Base-by-base conservation (phyloP, 2,329 filamentous ascomycete species). In the Aureobasidium sp. region DNA sequence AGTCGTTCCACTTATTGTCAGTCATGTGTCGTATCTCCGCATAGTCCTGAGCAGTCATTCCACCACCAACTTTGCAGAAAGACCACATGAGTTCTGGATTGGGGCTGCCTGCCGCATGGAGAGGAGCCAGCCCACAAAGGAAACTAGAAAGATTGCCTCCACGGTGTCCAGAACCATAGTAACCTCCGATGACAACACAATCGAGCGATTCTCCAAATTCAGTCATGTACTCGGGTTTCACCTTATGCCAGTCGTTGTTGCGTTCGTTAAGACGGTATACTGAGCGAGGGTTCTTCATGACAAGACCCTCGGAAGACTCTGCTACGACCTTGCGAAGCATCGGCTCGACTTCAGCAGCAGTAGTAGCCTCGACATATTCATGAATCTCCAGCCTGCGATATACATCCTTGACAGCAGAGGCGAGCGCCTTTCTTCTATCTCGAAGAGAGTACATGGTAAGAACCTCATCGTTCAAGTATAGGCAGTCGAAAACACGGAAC, bases 1-100 rank as follows among this genome's bases (percentile, higher is more conserved):
- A 99, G 36, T 89, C 83, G 13, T 82, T 81, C 94, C 94, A 99
- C 72, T 96, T 96, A 5, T 89, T 91, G 63, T 96, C 89, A 0
- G 93, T 97, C 29, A 86, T 82, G 69, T 96, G 90, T 5, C 86
- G 81, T 49, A 99, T 87, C 62, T 88, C 85, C 0, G 88, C 86
- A 71, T 96, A 97, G 69, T 99, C 94, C 58, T 89, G 85, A 0
- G 85, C 87, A 15, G 84, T 86, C 72, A 97, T 92, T 0, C 94
- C 94, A 59, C 94, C 94, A n/a, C 94, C 94, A 16, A 99, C 94
- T 73, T 94, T 97, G 81, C 92, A 96, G 76, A 99, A 97, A n/a
- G 91, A 96, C 68, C 86, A 89, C 70, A 86, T 95, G 72, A 90
- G 91, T 74, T 90, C 87, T 0, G 85, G 82, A 64, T 86, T 82